These are phyloP conservation scores for Metarhizium robertsii DNA, from an alignment of 2,329 filamentous ascomycete species.

Conservation along the genomic window DNA sequence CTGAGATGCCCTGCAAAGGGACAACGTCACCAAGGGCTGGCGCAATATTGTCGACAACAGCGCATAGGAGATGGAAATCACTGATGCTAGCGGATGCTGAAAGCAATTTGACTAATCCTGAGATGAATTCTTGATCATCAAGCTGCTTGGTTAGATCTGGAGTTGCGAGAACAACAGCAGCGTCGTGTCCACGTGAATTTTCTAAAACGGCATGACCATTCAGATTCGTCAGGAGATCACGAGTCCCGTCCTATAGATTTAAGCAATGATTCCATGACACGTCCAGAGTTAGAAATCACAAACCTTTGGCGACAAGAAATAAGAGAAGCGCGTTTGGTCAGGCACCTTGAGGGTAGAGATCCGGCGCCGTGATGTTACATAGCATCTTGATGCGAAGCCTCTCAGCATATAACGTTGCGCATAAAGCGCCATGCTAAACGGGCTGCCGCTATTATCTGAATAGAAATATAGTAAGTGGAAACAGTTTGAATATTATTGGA, in stretches of 20 bases:
- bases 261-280: background rate
- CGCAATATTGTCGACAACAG: slow-evolving; percentile 46
- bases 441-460: too few relatives aligned
- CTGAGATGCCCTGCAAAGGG: slow-evolving; percentile 36
- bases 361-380: slow-evolving; percentile 3
- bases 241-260: slow-evolving; percentile 7
- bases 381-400: slow-evolving; percentile 6
- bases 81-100: slow-evolving; percentile 29
- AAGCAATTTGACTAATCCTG: slow-evolving; percentile 34
- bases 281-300: background rate
- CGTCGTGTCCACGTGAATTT: slow-evolving; percentile 24
- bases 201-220: slow-evolving; percentile 14
- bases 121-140: slow-evolving; percentile 33
- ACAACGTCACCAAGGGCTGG: slow-evolving; percentile 21
- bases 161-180: slow-evolving; percentile 41
- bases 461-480: too few relatives aligned
- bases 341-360: slow-evolving; percentile 8
- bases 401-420: slow-evolving; percentile 11
- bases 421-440: slow-evolving; percentile 13
- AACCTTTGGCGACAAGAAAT: slow-evolving; percentile 11
- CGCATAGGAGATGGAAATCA: slow-evolving; percentile 39
- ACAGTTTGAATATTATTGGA: background rate
- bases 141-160: slow-evolving; percentile 38
- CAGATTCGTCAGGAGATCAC: slow-evolving; percentile 13
- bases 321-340: slow-evolving; percentile 13